Conservation (phyloP, 345 rosid genomes). For the Rubroshorea leprosula region DNA sequence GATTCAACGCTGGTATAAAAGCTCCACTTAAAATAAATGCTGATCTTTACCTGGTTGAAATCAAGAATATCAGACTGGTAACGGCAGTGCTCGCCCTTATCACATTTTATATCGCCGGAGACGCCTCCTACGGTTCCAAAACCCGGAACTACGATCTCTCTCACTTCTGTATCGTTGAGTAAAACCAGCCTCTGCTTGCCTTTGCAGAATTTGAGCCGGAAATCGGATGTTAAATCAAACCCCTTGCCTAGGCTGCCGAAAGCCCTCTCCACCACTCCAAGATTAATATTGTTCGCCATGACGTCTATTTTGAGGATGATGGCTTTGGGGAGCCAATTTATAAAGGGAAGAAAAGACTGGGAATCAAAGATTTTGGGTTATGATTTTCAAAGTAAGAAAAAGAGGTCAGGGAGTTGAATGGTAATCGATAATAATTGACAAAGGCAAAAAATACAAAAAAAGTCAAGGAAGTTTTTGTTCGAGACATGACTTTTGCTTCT, state of each 20-base stretch:
- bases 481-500: background rate
- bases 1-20: no score
- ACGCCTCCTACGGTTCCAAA: conserved; percentile 50
- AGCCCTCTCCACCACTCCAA: conserved; percentile 41
- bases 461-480: conserved; percentile 10
- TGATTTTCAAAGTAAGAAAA: background rate
- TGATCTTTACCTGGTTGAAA: conserved; percentile 69
- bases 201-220: conserved; percentile 72
- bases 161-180: conserved; percentile 45
- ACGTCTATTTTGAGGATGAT: background rate
- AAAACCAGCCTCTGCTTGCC: conserved; percentile 55
- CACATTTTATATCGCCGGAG: conserved; percentile 65
- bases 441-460: no score
- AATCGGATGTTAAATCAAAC: conserved; percentile 78
- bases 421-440: background rate
- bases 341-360: background rate
- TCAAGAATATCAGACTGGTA: conserved; percentile 78
- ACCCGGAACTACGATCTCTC: conserved; percentile 54
- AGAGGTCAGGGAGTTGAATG: background rate
- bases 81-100: conserved; percentile 81
- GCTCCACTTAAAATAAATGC: no score
- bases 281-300: conserved; percentile 21
- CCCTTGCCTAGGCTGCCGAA: conserved; percentile 77
- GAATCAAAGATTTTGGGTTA: background rate
- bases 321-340: background rate